Evolutionary conservation across 2,329 filamentous ascomycete species (phyloP).

Genomic region (Beauveria caledonica): DNA sequence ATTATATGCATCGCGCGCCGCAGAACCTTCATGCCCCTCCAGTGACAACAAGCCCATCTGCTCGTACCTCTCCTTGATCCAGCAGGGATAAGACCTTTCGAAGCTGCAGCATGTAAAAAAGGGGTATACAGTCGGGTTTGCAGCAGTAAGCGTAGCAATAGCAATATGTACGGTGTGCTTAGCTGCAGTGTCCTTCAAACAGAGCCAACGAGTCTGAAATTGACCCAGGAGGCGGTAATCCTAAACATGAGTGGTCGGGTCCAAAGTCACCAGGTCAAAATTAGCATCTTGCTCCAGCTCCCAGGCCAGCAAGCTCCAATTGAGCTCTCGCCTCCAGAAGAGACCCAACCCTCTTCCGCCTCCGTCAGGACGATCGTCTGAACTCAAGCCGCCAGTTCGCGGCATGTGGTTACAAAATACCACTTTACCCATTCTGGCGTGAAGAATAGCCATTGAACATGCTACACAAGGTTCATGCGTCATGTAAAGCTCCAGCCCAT

Average conservation of each 20-base stretch:
- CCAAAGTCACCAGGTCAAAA: constrained; percentile 31
- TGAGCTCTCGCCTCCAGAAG: constrained; percentile 69
- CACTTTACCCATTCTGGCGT: constrained; percentile 83
- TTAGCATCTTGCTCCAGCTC: constrained; percentile 53
- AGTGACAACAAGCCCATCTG: not conserved
- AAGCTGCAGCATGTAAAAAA: not conserved
- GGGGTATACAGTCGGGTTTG: not conserved
- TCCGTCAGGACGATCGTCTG: constrained; percentile 56
- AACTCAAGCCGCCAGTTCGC: constrained; percentile 72
- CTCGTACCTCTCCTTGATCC: not conserved
- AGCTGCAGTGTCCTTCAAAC: constrained; percentile 14
- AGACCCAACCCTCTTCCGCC: constrained; percentile 56
- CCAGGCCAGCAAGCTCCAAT: constrained; percentile 80
- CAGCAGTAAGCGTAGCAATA: not conserved
- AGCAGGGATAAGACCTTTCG: not conserved
- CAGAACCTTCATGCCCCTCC: not conserved
- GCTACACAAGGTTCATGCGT: constrained; percentile 95
- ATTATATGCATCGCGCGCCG: not conserved
- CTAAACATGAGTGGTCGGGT: constrained; percentile 43
- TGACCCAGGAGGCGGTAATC: constrained; percentile 34
- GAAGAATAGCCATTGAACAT: constrained; percentile 93
- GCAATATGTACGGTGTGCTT: not conserved
- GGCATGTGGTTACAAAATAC: constrained; percentile 75
- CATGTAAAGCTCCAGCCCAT: constrained; percentile 85
- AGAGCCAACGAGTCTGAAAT: constrained; percentile 23